A percentile compares a stretch with the other conserved stretches of the same genome.
phyloP scores from a whole-genome alignment of 208 protist species.

The Crithidia sp. region DNA sequence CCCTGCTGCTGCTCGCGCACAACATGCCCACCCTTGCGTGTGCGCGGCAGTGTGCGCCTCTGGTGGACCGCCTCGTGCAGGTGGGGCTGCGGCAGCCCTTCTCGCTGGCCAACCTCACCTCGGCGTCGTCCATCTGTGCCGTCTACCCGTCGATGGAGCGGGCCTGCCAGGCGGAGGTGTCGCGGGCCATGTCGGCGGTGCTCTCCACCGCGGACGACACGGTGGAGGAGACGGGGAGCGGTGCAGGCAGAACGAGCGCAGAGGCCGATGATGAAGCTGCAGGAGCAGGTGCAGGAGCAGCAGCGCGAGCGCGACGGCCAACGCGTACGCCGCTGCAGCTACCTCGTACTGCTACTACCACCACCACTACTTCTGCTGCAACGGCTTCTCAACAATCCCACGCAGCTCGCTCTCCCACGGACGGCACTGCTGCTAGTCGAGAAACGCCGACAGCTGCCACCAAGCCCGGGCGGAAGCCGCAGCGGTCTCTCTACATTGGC shows the following conservation, averaged over 20 bases:
- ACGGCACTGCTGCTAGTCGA: too few relatives aligned
- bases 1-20: constrained; percentile 61
- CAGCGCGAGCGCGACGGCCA: background rate
- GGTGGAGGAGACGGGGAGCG: background rate
- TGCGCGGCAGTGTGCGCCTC: constrained; percentile 31
- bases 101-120: constrained; percentile 44
- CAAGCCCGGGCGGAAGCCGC: background rate
- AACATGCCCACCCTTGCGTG: constrained; percentile 53
- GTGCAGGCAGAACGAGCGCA: background rate
- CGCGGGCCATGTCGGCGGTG: constrained; percentile 56
- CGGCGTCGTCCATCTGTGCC: constrained; percentile 48
- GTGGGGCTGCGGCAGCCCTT: constrained; percentile 57
- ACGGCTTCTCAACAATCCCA: too few relatives aligned
- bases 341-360: background rate
- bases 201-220: constrained; percentile 34
- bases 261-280: background rate
- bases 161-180: constrained; percentile 38
- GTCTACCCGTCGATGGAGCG: constrained; percentile 56
- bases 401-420: too few relatives aligned
- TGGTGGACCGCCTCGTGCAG: constrained; percentile 47
- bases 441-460: background rate
- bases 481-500: background rate
- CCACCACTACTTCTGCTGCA: too few relatives aligned
- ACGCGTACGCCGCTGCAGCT: background rate
- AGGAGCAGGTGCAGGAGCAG: background rate